phyloP scores from a whole-genome alignment of 805 yeast species.

The Sugiyamaella qingdaonensis region DNA sequence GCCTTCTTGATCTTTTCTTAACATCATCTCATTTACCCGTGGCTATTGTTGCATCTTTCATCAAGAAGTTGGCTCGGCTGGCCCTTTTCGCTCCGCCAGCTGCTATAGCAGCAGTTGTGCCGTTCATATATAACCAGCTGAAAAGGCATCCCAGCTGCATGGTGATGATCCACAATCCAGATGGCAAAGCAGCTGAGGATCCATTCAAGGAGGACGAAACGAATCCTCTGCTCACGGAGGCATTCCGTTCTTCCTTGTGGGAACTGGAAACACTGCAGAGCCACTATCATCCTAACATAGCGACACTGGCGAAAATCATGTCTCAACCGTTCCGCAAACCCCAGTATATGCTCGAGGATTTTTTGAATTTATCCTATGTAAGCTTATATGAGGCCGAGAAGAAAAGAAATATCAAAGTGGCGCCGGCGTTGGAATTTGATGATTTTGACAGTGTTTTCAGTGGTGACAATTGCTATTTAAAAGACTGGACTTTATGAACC shows the following conservation, averaged over 20 bases:
- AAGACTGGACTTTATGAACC: conserved; percentile 16
- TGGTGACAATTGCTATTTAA: conserved; percentile 13
- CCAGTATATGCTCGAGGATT: conserved; percentile 87
- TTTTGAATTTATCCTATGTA: conserved; percentile 84
- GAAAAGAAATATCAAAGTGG: conserved; percentile 28
- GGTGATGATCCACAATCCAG: conserved; percentile 65
- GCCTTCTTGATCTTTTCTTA: conserved; percentile 80
- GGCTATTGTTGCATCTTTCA: conserved; percentile 79
- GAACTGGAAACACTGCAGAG: conserved; percentile 73
- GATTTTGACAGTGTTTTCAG: conserved; percentile 21
- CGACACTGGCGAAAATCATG: conserved; percentile 83
- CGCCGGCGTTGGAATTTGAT: conserved; percentile 65
- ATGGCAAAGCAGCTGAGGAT: conserved; percentile 41
- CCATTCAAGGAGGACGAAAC: conserved; percentile 59
- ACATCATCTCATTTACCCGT: conserved; percentile 85
- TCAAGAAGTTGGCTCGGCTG: conserved; percentile 74
- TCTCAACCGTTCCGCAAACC: conserved; percentile 87
- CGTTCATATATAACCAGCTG: conserved; percentile 85
- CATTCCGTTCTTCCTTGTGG: conserved; percentile 87
- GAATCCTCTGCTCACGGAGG: conserved; percentile 76
- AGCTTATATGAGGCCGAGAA: conserved; percentile 55
- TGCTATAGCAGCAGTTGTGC: conserved; percentile 80
- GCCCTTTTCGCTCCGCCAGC: conserved; percentile 78
- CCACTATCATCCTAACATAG: conserved; percentile 94
- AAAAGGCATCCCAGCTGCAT: conserved; percentile 94